Evolutionary conservation across 805 yeast genomes (phyloP), one percentile per base, ranked within the genome.

Genomic region (Kodamaea hsintzibuensis): DNA sequence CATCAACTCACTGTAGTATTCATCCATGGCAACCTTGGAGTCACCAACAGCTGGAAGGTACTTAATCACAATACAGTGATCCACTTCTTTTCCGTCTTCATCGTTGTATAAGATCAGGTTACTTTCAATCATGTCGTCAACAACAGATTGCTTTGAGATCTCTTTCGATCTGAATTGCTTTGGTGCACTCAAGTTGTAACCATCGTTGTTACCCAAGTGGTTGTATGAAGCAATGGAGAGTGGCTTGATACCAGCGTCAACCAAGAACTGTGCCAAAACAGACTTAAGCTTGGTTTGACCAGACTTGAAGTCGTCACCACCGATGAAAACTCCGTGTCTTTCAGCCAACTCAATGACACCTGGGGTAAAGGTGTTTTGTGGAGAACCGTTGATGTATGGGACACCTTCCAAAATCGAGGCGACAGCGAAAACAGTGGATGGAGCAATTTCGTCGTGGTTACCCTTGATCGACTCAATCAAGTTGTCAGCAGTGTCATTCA

Each of bases 11-110:
- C 96, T 88, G 78, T 93, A 91, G 77, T 92, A 92, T 77, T 93
- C 98, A 73, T 92, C 98, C 98, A 92, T 93, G 51, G 98, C 98
- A 59, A 92, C 97, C 79, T 92, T 92, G 60, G 95, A 86, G 73
- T 92, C 98, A 39, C 96, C 97, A 48, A 92, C 98, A 7, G 98
- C 97, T 53, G 89, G 88, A 69, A 93, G 76, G 72, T 92, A 91
- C 77, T 92, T 92, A 79, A 92, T 92, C 57, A 92, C 98, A 70
- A 92, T 92, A 75, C 96, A 88, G 73, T 92, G 98, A 67, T 92
- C 98, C 57, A 93, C 88, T 57, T 80, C 81, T 58, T 83, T 80
- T 48, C 97, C 96, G 44, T 77, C 67, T 72, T 89, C 84, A 49
- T 89, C 85, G 67, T 90, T 89, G 81, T 91, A 92, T 60, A 92